Base-by-base conservation (phyloP, 148 eudicot species). In the Beta vulgaris region DNA sequence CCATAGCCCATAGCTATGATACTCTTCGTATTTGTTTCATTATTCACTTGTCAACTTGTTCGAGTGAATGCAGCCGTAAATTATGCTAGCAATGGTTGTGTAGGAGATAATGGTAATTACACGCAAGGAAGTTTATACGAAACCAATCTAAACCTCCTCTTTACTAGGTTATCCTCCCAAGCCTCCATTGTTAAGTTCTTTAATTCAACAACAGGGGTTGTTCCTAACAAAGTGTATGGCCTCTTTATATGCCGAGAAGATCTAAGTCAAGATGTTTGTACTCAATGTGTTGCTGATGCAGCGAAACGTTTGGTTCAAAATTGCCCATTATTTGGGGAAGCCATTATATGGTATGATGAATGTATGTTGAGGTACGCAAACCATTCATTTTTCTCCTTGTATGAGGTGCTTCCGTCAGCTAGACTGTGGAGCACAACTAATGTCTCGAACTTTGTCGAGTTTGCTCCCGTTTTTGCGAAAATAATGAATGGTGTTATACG, bases 341-440 rank as follows among this genome's bases (percentile, higher is more conserved):
- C 69, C 7, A 37, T 59, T 19, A 25, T 49, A 6, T 69, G 72
- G 65, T 74, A 80, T 14, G 54, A 21, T 0, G 71, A 70, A 42
- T 74, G 82, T 61, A 57, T 79, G 71, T 60, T 69, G 2, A 69
- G 74, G 18, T 80, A 59, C 32, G 36, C 82, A 51, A 75, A 80
- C 54, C 73, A 23, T 28, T 14, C 70, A 28, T 37, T 75, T 9
- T 79, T 74, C 58, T 75, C 82, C 15, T 58, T 34, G 43, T 16
- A 31, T 1, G 58, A 68, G 44, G 25, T 7, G 6, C 1, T 0
- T 15, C 68, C 59, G 3, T 42, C 2, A 1, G 2, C 1, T 58
- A 1, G 1, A 0, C 0, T 1, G 0, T 55, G 40, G 63, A 42
- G 53, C 49, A 9, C 42, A 28, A 1, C 1, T 1, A 57, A 60